Conservation (phyloP, 2,329 filamentous ascomycete species). For the Rutstroemia sp. region DNA sequence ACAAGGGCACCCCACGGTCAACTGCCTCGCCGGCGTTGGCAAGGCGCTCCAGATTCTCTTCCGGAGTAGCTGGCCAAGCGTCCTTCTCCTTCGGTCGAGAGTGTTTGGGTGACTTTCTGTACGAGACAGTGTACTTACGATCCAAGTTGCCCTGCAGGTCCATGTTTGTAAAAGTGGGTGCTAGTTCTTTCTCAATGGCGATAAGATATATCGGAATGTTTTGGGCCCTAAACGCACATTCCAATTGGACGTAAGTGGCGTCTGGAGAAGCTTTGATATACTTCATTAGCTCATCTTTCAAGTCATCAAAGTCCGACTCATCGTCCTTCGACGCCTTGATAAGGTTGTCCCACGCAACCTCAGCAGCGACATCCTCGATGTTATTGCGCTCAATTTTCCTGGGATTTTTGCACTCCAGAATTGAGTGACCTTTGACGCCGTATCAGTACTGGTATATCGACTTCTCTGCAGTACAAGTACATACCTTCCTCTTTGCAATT, state of each 20-base stretch:
- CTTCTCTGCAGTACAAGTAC: slow-evolving; percentile 9
- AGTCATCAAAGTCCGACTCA: slow-evolving; percentile 53
- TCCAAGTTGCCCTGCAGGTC: slow-evolving; percentile 62
- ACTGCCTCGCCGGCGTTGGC: slow-evolving; percentile 57
- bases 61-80: slow-evolving; percentile 49
- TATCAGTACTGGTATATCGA: no score
- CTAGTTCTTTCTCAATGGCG: slow-evolving; percentile 50
- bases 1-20: slow-evolving; percentile 50
- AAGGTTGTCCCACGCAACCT: slow-evolving; percentile 53
- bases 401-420: slow-evolving; percentile 49
- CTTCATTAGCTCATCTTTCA: slow-evolving; percentile 50
- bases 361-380: slow-evolving; percentile 41
- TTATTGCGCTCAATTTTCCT: slow-evolving; percentile 49
- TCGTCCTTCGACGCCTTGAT: slow-evolving; percentile 36
- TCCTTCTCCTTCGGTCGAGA: slow-evolving; percentile 50
- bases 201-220: slow-evolving; percentile 53
- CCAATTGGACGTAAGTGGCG: slow-evolving; percentile 52
- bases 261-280: slow-evolving; percentile 56
- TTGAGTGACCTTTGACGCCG: slow-evolving; percentile 42
- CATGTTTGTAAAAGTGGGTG: slow-evolving; percentile 58
- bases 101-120: slow-evolving; percentile 52
- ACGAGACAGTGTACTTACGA: slow-evolving; percentile 56
- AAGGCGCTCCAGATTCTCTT: slow-evolving; percentile 59
- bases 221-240: slow-evolving; percentile 49
- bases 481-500: slow-evolving; percentile 56